Conservation (phyloP, 768 basidiomycete genomes). For the Piloderma croceum region DNA sequence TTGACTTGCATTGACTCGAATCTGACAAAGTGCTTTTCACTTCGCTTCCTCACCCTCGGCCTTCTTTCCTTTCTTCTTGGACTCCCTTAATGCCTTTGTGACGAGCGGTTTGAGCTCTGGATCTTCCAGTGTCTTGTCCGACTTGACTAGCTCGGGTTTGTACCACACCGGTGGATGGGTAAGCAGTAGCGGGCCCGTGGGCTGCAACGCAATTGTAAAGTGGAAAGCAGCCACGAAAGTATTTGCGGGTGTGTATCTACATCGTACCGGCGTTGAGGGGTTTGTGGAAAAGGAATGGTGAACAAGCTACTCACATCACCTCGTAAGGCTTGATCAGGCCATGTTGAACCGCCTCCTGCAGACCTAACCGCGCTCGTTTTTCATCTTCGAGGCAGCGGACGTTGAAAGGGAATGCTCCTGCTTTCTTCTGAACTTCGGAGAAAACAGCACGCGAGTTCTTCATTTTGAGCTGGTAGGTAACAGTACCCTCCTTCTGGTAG, state of each 20-base stretch:
- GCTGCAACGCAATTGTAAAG: slow-evolving; percentile 91
- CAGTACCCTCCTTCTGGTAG: slow-evolving; percentile 80
- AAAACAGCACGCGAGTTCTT: slow-evolving; percentile 96
- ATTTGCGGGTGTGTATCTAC: slow-evolving; percentile 74
- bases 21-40: too few relatives aligned
- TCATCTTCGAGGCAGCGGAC: slow-evolving; percentile 92
- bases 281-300: background rate
- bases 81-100: slow-evolving; percentile 75
- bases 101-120: slow-evolving; percentile 78
- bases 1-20: too few relatives aligned
- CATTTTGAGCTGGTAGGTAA: slow-evolving; percentile 96
- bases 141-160: slow-evolving; percentile 85
- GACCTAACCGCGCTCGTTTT: slow-evolving; percentile 90
- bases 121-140: slow-evolving; percentile 85
- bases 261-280: too few relatives aligned
- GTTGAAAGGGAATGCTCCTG: slow-evolving; percentile 97
- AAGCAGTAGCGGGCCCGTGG: slow-evolving; percentile 82
- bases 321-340: slow-evolving; percentile 92
- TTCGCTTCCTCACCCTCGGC: slow-evolving; percentile 43
- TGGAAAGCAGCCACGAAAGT: slow-evolving; percentile 94
- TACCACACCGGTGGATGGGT: slow-evolving; percentile 91
- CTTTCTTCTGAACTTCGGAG: slow-evolving; percentile 96
- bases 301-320: slow-evolving; percentile 61
- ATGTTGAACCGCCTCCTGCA: slow-evolving; percentile 95
- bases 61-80: slow-evolving; percentile 91